These are phyloP conservation scores for Hypoxylon lenormandii DNA, from an alignment of 495 filamentous ascomycete species.

Conservation along the genomic window DNA sequence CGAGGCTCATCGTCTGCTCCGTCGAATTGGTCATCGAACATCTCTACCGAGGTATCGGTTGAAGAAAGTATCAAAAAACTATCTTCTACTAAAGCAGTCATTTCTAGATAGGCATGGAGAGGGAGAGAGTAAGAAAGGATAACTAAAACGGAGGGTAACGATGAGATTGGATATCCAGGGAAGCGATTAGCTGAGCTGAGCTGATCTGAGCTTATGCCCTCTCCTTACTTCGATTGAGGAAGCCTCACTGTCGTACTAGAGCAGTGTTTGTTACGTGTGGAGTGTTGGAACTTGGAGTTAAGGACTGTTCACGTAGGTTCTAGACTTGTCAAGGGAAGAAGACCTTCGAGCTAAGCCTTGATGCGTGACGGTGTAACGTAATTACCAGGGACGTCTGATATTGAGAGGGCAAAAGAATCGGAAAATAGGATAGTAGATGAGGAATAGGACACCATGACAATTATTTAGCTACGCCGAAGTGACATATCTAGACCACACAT, in stretches of 20 bases:
- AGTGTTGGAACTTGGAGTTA: neutral
- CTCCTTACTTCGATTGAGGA: neutral
- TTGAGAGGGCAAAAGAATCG: slow-evolving; percentile 5
- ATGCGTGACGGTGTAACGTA: slow-evolving; percentile 6
- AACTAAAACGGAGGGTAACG: neutral
- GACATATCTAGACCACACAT: slow-evolving; percentile 3
- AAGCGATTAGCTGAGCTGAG: neutral
- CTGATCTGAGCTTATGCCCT: slow-evolving; percentile 7
- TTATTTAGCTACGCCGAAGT: slow-evolving; percentile 18
- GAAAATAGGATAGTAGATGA: slow-evolving; percentile 4
- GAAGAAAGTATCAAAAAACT: slow-evolving; percentile 33
- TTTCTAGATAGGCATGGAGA: neutral
- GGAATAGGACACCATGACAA: slow-evolving; percentile 22
- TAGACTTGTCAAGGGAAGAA: neutral
- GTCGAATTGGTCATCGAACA: slow-evolving; percentile 6
- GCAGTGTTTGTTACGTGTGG: neutral
- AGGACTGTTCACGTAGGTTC: neutral
- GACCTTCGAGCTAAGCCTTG: neutral
- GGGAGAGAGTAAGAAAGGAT: neutral
- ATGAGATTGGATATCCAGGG: neutral
- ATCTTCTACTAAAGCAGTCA: slow-evolving; percentile 20
- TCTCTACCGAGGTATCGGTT: slow-evolving; percentile 13
- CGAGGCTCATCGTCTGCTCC: slow-evolving; percentile 1
- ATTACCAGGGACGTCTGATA: neutral
- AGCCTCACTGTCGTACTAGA: neutral